Base-by-base conservation (phyloP, 768 basidiomycete species). In the Suillus placidus region DNA sequence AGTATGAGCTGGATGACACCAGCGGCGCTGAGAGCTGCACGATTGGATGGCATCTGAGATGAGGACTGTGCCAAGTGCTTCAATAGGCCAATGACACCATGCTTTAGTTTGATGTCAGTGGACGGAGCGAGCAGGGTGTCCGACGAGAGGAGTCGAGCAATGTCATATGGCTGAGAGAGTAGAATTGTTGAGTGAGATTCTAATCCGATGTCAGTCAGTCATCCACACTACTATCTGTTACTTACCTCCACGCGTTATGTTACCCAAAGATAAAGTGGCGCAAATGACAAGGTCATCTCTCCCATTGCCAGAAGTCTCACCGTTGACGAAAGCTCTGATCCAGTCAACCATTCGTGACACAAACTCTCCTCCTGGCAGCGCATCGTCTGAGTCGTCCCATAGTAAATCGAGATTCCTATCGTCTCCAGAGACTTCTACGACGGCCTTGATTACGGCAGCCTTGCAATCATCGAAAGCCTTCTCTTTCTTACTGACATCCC, bases 391-490 rank as follows among this genome's bases (percentile, higher is more conserved):
- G 52, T 86, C 84, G 68, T 90, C 87, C 88, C 92, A 94, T n/a
- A 94, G 79, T 9, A 89, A 85, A 60, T 93, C 88, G 67, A 85
- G 85, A 68, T 92, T 94, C 68, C 84, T 86, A 67, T 91, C 90
- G 73, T 94, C 91, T 45, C 93, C 93, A 10, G 92, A 87, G 47
- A 92, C 87, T 71, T 94, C 94, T 35, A 96, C 93, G 18, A 95
- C 85, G 3, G 90, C 86, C 71, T 94, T 94, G 76, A 95, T 89
- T 10, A 95, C 80, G 0, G 92, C 93, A 4, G 89, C 91, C 77
- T 95, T 96, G 79, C 93, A 93, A 35, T 89, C 85, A 69, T 88
- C 87, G 67, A 96, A 91, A 2, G 84, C 83, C 73, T 90, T 90
- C 74, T 91, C 87, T 76, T 86, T 89, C 65, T 80, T 80, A 64